phyloP scores from a whole-genome alignment of 257 asterid genomes.

The Plectranthus barbatus region DNA sequence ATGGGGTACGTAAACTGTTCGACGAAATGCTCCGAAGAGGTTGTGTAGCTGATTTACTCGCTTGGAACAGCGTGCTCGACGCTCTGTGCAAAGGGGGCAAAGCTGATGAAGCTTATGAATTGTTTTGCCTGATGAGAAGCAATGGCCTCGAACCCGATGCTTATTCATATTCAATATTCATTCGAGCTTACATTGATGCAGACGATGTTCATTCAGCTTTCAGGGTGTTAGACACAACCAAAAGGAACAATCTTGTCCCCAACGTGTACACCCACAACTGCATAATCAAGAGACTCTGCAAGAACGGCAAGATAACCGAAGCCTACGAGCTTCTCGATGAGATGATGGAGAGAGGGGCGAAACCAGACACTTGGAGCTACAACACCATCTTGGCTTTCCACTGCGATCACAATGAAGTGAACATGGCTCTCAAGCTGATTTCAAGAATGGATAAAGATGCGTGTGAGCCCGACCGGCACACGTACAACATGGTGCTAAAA shows the following conservation, averaged over 20 bases:
- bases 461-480: conserved; percentile 48
- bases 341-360: conserved; percentile 44
- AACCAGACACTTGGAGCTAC: conserved; percentile 75
- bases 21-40: conserved; percentile 79
- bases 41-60: conserved; percentile 50
- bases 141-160: conserved; percentile 74
- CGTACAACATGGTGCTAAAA: conserved; percentile 77
- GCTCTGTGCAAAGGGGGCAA: conserved; percentile 71
- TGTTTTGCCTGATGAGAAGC: conserved; percentile 44
- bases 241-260: conserved; percentile 50
- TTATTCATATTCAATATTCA: conserved; percentile 63
- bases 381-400: conserved; percentile 56
- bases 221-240: conserved; percentile 64
- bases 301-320: conserved; percentile 49
- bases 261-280: conserved; percentile 70
- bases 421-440: conserved; percentile 48
- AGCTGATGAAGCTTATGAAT: conserved; percentile 54
- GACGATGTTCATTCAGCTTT: conserved; percentile 63
- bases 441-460: conserved; percentile 49
- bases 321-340: conserved; percentile 66
- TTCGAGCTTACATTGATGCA: conserved; percentile 47
- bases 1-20: conserved; percentile 44
- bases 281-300: conserved; percentile 69
- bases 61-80: conserved; percentile 65
- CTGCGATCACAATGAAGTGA: conserved; percentile 74